Percentiles rank a stretch among this genome's conserved stretches.
Conservation (phyloP, 2,329 filamentous ascomycete species). For the Fonsecaea nubica region DNA sequence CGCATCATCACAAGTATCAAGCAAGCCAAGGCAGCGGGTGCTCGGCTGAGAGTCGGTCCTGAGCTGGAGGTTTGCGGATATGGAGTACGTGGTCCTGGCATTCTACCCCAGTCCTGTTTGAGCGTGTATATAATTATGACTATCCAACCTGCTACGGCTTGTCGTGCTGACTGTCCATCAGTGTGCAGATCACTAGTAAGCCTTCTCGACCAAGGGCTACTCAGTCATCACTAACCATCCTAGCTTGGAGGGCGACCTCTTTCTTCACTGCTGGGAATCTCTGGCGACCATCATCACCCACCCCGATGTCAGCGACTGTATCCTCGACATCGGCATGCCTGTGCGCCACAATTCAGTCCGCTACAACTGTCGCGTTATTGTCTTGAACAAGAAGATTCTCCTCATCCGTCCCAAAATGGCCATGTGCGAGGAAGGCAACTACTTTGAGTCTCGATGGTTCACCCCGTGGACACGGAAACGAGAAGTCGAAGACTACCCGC, state of each 20-base stretch:
- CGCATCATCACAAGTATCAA: conserved; percentile 1
- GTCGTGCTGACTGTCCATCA: not conserved
- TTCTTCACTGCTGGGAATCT: conserved; percentile 2
- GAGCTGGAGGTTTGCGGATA: conserved; percentile 3
- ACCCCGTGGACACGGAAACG: conserved; percentile 1
- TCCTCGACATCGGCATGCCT: conserved; percentile 4
- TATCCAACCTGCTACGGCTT: not conserved
- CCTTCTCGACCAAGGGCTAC: not conserved
- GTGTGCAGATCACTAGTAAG: conserved; percentile 3
- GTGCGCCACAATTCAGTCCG: conserved; percentile 3
- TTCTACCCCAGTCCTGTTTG: not conserved
- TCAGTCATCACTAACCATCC: not conserved
- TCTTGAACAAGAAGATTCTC: conserved; percentile 4
- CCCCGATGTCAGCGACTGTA: conserved; percentile 1
- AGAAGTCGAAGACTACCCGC: conserved; percentile 3
- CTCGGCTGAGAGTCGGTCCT: conserved; percentile 3
- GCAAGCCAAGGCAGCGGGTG: not conserved
- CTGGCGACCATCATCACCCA: conserved; percentile 5
- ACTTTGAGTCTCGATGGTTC: conserved; percentile 4
- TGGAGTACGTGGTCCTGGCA: conserved; percentile 4
- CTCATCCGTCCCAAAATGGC: conserved; percentile 6
- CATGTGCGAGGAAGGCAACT: conserved; percentile 3
- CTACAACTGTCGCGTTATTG: not conserved
- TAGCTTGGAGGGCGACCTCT: conserved; percentile 5
- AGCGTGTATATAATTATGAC: not conserved